Conservation (phyloP, 495 filamentous ascomycete species). For the Lasiosphaeria miniovina region DNA sequence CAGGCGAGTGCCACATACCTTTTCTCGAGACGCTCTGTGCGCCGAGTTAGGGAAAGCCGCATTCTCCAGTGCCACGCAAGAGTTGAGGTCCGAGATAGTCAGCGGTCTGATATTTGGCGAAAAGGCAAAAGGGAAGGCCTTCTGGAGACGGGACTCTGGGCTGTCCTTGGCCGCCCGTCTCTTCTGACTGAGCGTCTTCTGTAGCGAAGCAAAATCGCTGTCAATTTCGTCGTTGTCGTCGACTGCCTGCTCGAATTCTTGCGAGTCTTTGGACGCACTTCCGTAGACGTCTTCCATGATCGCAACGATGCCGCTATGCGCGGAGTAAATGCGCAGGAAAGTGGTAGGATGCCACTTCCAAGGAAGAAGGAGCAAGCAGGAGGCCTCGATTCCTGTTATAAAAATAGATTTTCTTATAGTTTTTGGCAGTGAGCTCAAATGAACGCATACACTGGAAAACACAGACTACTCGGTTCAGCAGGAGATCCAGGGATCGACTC, state of each 20-base stretch:
- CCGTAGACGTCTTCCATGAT: conserved; percentile 4
- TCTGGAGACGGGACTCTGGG: conserved; percentile 23
- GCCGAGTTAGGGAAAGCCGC: conserved; percentile 64
- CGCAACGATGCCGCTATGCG: not conserved
- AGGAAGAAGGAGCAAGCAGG: too few relatives aligned
- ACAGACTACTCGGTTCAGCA: too few relatives aligned
- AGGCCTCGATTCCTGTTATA: too few relatives aligned
- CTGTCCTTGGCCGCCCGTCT: conserved; percentile 30
- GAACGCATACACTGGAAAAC: too few relatives aligned
- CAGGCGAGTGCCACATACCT: conserved; percentile 52
- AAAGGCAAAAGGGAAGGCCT: conserved; percentile 33
- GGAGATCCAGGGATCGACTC: too few relatives aligned
- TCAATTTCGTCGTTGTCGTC: conserved; percentile 38
- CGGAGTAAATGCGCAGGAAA: too few relatives aligned
- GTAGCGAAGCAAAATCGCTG: conserved; percentile 30
- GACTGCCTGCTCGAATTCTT: conserved; percentile 22
- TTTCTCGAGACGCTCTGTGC: conserved; percentile 73
- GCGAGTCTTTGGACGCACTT: not conserved
- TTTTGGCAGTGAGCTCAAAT: too few relatives aligned
- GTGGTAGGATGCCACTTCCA: too few relatives aligned
- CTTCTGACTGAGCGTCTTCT: conserved; percentile 30
- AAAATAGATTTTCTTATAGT: too few relatives aligned
- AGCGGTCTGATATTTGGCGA: conserved; percentile 67
- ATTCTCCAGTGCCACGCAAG: conserved; percentile 72
- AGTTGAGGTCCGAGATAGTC: conserved; percentile 68